Conservation (phyloP, 2,329 filamentous ascomycete species). For the Aureobasidium leucospermi region DNA sequence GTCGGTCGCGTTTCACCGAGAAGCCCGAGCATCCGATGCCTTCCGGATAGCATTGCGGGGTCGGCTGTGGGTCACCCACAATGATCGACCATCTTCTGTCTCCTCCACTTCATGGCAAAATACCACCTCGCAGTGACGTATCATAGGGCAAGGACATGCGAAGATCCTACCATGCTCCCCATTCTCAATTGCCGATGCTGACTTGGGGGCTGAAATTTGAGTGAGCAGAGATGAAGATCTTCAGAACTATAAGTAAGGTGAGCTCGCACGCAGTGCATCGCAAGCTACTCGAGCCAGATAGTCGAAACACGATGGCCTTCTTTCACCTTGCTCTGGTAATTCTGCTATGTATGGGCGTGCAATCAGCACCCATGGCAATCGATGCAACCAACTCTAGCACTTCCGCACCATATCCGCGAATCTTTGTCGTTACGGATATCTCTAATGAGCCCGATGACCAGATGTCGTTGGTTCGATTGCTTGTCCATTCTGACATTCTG, state of each 20-base stretch:
- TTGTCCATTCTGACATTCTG: conserved; percentile 21
- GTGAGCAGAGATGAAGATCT: background rate
- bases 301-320: background rate
- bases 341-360: background rate
- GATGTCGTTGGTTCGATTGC: conserved; percentile 21
- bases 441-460: conserved; percentile 25
- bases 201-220: too few species aligned
- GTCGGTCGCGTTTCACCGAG: background rate
- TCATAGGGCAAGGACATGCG: background rate
- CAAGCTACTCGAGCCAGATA: background rate
- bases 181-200: background rate
- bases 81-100: background rate
- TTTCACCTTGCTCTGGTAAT: background rate
- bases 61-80: background rate
- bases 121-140: background rate
- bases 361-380: background rate
- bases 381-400: background rate
- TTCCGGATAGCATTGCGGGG: background rate
- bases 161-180: background rate
- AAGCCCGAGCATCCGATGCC: background rate
- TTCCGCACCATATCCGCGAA: conserved; percentile 14
- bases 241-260: background rate
- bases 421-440: conserved; percentile 25
- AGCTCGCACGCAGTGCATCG: background rate
- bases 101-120: background rate